These are phyloP conservation scores for Cucumis variabilis DNA, from an alignment of 331 rosid genomes.

Conservation along the genomic window DNA sequence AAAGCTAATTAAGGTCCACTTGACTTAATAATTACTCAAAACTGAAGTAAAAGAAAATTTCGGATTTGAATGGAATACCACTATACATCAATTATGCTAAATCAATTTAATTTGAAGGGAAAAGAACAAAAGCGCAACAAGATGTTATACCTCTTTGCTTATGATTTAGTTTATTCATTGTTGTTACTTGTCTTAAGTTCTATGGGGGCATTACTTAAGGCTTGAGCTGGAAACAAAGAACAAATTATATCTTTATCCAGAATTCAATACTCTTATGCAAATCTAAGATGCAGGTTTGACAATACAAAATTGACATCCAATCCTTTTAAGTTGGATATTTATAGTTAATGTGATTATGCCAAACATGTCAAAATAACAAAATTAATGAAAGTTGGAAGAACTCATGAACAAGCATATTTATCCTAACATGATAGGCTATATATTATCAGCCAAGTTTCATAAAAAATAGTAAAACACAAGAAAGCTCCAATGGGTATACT, in stretches of 20 bases:
- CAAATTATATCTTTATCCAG: too few relatives aligned
- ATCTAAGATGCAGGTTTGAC: background rate
- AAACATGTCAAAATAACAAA: background rate
- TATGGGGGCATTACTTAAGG: slow-evolving; percentile 70
- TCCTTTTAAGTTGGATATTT: background rate
- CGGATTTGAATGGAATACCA: too few relatives aligned
- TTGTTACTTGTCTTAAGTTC: slow-evolving; percentile 45
- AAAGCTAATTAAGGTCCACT: too few relatives aligned
- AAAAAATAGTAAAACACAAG: too few relatives aligned
- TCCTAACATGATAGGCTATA: too few relatives aligned
- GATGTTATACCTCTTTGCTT: background rate
- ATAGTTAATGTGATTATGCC: background rate
- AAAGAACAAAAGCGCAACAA: too few relatives aligned
- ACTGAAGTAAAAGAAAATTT: too few relatives aligned
- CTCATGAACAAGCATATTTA: background rate
- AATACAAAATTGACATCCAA: background rate
- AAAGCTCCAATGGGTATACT: too few relatives aligned
- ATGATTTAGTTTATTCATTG: slow-evolving; percentile 38
- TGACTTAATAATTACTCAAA: too few relatives aligned
- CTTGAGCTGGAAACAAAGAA: slow-evolving; percentile 59
- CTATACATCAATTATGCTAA: too few relatives aligned
- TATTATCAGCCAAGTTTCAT: too few relatives aligned
- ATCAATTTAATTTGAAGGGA: too few relatives aligned
- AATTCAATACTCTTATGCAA: background rate
- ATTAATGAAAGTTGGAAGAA: background rate